These are phyloP conservation scores for Suillus discolor DNA, from an alignment of 768 basidiomycete species.

Conservation along the genomic window DNA sequence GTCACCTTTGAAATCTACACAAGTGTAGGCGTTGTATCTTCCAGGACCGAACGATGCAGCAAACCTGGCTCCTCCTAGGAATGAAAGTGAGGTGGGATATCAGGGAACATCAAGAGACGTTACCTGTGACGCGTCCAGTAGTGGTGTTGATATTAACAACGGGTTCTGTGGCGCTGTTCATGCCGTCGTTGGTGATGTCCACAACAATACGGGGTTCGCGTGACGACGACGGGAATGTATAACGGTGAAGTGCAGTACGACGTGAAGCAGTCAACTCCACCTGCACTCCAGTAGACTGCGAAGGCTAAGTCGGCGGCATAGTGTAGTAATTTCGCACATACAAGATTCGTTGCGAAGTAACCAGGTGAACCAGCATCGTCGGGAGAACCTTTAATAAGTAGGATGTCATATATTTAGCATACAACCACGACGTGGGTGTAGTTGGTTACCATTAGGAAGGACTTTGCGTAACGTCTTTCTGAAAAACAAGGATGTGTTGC, in stretches of 20 bases:
- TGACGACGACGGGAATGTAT: slow-evolving; percentile 53
- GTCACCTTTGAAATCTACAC: slow-evolving; percentile 61
- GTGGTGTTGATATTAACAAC: slow-evolving; percentile 49
- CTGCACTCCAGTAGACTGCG: slow-evolving; percentile 54
- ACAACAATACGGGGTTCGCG: slow-evolving; percentile 54
- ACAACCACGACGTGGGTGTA: not conserved
- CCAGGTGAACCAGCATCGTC: slow-evolving; percentile 68
- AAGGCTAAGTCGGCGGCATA: not conserved
- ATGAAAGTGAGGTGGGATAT: not conserved
- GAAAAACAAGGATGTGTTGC: slow-evolving; percentile 46
- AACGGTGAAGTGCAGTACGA: slow-evolving; percentile 60
- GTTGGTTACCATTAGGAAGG: slow-evolving; percentile 46
- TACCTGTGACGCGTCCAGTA: slow-evolving; percentile 53
- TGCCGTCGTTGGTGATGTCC: slow-evolving; percentile 66
- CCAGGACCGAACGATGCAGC: slow-evolving; percentile 63
- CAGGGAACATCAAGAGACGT: not conserved
- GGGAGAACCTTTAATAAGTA: slow-evolving; percentile 44
- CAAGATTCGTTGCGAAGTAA: slow-evolving; percentile 65
- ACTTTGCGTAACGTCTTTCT: slow-evolving; percentile 52
- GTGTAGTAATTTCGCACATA: slow-evolving; percentile 19
- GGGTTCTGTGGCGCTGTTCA: slow-evolving; percentile 51
- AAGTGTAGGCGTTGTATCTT: slow-evolving; percentile 58
- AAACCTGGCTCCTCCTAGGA: slow-evolving; percentile 42
- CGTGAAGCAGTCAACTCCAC: slow-evolving; percentile 64
- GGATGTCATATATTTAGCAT: not conserved